phyloP scores from a whole-genome alignment of 1,139 yeast genomes.

The Magnusiomyces ingens region DNA sequence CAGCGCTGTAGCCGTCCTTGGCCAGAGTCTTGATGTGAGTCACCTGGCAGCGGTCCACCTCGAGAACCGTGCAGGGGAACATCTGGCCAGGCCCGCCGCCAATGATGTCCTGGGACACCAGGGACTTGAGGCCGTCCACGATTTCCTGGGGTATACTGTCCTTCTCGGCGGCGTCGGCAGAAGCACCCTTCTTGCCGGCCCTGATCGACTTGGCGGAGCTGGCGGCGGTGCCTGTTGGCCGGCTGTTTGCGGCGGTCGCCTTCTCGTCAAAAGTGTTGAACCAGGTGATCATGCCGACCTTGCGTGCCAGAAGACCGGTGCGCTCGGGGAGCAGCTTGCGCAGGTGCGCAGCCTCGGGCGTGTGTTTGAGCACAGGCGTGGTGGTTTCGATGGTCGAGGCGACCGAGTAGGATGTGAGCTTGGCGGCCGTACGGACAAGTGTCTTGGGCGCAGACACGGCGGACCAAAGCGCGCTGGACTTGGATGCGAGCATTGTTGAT shows the following conservation, averaged over 20 bases:
- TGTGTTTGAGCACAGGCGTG: slow-evolving; percentile 32
- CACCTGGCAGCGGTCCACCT: slow-evolving; percentile 85
- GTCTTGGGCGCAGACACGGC: not conserved
- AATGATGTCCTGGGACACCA: slow-evolving; percentile 35
- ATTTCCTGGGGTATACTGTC: no score
- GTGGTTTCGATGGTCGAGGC: slow-evolving; percentile 26
- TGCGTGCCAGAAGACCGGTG: slow-evolving; percentile 77
- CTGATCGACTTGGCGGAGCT: slow-evolving; percentile 26
- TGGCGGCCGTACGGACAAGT: slow-evolving; percentile 23
- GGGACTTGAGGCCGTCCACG: no score
- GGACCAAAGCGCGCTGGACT: not conserved
- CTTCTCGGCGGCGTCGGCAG: no score
- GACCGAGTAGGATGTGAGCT: slow-evolving; percentile 31
- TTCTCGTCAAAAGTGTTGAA: slow-evolving; percentile 36
- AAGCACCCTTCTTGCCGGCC: no score
- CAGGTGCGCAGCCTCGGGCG: slow-evolving; percentile 34
- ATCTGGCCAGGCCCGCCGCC: slow-evolving; percentile 7
- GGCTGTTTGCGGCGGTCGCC: no score
- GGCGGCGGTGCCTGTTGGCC: slow-evolving; percentile 38
- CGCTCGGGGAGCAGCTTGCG: slow-evolving; percentile 67
- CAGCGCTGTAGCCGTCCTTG: slow-evolving; percentile 75
- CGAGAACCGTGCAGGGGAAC: slow-evolving; percentile 69
- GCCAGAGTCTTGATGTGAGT: slow-evolving; percentile 59
- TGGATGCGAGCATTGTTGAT: not conserved
- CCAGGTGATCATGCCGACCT: slow-evolving; percentile 87